Evolutionary conservation across 495 filamentous ascomycete genomes (phyloP), one percentile per base, ranked within the genome.

Genomic region (Copromyces sp.): DNA sequence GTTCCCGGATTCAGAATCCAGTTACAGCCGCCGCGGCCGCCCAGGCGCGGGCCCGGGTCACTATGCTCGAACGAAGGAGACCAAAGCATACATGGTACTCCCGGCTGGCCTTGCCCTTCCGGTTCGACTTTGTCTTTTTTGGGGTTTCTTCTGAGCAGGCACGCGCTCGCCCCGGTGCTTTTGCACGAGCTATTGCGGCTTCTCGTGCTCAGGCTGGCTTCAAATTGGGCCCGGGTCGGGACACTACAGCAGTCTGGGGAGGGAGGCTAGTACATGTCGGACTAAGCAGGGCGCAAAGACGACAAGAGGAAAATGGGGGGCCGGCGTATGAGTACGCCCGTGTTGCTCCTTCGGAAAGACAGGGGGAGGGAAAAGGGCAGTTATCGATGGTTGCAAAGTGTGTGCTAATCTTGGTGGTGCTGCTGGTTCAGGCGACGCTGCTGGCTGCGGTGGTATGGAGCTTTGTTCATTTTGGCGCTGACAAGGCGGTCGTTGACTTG

Each of bases 121-220:
- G 53, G 0, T 17, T 9, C 0, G 53, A 65, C 12, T 65, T 65
- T 0, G 24, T 65, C 53, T 65, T 9, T 29, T 65, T 65, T 5
- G 53, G 53, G 0, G 16, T 6, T 65, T 35, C 29, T 16, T 17
- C 29, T 29, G 53, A 12, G 1, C 53, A 5, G 0, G 24, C 2
- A 35, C 6, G 6, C 1, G 53, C 53, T 35, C 29, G 53, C 1
- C 24, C 24, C 24, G 24, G 24, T 24, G 53, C 0, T 14, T 53
- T 0, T 29, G 11, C 1, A 14, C 2, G 12, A 0, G 4, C 0
- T 3, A 24, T 53, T 14, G 9, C 11, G 4, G 0, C 0, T 53
- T 4, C 11, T 29, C 47, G 47, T 53, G 0, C 0, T 1, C 4
- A 14, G 47, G 45, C 45, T 24, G 45, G 45, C 41, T 9, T n/a